These are phyloP conservation scores for Dactylonectria macrodidyma DNA, from an alignment of 2,329 filamentous ascomycete species.

Conservation along the genomic window DNA sequence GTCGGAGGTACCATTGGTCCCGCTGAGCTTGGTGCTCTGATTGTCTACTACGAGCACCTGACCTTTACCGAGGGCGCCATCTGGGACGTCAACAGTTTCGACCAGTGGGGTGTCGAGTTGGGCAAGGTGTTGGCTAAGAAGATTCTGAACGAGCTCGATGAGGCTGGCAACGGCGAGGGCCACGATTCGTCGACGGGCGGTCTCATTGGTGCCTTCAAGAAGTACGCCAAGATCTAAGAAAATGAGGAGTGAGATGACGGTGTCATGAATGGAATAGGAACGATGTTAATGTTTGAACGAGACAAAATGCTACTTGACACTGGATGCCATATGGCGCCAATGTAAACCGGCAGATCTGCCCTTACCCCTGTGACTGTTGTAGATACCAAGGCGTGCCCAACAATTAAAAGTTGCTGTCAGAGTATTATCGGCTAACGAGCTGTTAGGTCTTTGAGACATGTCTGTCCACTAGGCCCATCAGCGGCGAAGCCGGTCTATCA, in stretches of 20 bases:
- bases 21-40: constrained; percentile 91
- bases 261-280: background rate
- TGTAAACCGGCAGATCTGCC: background rate
- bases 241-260: constrained; percentile 29
- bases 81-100: constrained; percentile 99
- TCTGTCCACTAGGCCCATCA: no score
- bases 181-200: constrained; percentile 93
- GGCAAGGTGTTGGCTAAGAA: constrained; percentile 97
- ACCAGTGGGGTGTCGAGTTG: constrained; percentile 99
- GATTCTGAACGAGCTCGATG: constrained; percentile 88
- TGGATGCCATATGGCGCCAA: constrained; percentile 13
- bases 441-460: no score
- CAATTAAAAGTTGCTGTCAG: no score
- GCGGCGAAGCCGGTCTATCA: no score
- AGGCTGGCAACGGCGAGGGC: constrained; percentile 76
- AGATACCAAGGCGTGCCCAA: background rate
- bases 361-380: background rate
- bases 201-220: constrained; percentile 94
- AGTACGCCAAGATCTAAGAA: constrained; percentile 67
- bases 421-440: no score
- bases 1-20: constrained; percentile 93
- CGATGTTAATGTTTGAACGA: constrained; percentile 30
- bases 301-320: constrained; percentile 21
- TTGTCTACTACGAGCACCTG: constrained; percentile 99
- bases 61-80: constrained; percentile 98